Evolutionary conservation across 495 filamentous ascomycete genomes (phyloP), one percentile per base, ranked within the genome.

Genomic region (Xylaria flabelliformis): DNA sequence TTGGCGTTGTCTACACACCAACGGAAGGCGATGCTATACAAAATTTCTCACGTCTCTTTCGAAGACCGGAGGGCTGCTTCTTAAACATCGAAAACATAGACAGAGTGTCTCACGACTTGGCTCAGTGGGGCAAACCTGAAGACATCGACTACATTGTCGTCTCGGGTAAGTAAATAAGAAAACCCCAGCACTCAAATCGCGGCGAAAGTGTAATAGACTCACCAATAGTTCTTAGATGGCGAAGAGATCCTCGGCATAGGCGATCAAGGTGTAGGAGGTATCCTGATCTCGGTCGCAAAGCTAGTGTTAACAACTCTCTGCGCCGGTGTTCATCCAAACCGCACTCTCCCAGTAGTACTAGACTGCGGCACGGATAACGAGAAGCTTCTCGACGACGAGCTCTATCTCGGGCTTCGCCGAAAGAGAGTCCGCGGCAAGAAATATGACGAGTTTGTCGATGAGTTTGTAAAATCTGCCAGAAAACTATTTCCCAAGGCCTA

Each of bases 61-160:
- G 94, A 51, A 85, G 85, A 69, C 93, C 94, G 1, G 91, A 95
- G 71, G 94, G 87, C 1, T 83, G 85, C 36, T 89, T 85, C 53
- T 78, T 91, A n/a, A 90, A 88, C 74, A 87, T 91, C 67, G 80
- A 87, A 21, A 86, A 90, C 64, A 68, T 82, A 8, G 83, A 91
- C 36, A 77, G 86, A 2, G 87, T 95, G 48, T 83, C 91, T 12
- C 83, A 89, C 58, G 87, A 89, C 73, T 77, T 97, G 4, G 83
- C 87, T 12, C 86, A 89, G 70, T 97, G 92, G 84, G 91, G 90
- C 1, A 82, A 79, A 12, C 79, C 85, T 0, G 91, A 94, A 1
- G 94, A 97, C 64, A 87, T 97, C 44, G 94, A 97, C 77, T 93
- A 97, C 72, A 95, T 97, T 70, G 94, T 95, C 7, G 93, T 96